These are phyloP conservation scores for Zanthoxylum bungeanum DNA, from an alignment of 345 rosid species.

Conservation along the genomic window DNA sequence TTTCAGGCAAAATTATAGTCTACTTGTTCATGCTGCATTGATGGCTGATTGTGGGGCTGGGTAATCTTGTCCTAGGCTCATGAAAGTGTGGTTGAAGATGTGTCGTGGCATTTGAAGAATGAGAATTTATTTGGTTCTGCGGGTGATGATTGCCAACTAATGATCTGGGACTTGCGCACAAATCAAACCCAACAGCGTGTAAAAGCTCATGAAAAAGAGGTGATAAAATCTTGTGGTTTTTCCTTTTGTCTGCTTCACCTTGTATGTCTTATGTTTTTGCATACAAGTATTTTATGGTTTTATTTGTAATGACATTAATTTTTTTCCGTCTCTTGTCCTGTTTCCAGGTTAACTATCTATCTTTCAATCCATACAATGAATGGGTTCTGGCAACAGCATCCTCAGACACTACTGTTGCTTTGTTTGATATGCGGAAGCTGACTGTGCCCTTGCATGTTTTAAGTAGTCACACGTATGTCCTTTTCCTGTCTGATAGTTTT, in stretches of 20 bases:
- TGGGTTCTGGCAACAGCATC: constrained; percentile 94
- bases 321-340: constrained; percentile 12
- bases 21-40: constrained; percentile 5
- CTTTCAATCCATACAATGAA: constrained; percentile 87
- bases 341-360: constrained; percentile 73
- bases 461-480: constrained; percentile 67
- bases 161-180: constrained; percentile 86
- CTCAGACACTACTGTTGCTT: constrained; percentile 74
- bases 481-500: background rate
- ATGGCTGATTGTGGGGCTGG: constrained; percentile 15
- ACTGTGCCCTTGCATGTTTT: constrained; percentile 60
- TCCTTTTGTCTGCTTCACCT: background rate
- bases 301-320: background rate
- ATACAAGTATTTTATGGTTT: background rate
- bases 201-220: constrained; percentile 91
- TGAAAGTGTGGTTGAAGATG: constrained; percentile 73
- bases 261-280: background rate
- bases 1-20: background rate
- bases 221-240: constrained; percentile 15
- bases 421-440: constrained; percentile 82
- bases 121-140: constrained; percentile 84
- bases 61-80: constrained; percentile 53
- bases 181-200: constrained; percentile 57
- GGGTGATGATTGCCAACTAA: constrained; percentile 77
- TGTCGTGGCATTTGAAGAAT: constrained; percentile 85